These are phyloP conservation scores for Neurospora sp. DNA, from an alignment of 495 filamentous ascomycete species.

Conservation along the genomic window DNA sequence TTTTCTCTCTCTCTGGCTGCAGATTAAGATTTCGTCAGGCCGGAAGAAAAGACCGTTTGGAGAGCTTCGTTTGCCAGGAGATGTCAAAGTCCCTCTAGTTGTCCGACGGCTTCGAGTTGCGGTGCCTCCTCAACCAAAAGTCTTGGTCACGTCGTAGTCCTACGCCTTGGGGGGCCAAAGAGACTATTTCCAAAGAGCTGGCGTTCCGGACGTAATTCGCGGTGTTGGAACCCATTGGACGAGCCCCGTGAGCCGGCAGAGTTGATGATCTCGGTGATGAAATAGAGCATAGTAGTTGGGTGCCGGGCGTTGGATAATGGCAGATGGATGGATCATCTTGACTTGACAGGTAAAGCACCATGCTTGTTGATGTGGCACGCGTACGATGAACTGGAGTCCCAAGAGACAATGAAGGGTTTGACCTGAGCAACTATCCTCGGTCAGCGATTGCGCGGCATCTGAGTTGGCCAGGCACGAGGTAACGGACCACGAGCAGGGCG, in stretches of 20 bases:
- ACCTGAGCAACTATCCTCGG: background rate
- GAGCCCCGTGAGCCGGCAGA: background rate
- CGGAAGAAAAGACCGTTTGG: background rate
- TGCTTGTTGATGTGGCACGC: background rate
- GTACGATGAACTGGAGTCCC: background rate
- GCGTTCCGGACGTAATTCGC: background rate
- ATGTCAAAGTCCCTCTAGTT: background rate
- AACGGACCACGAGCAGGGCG: background rate
- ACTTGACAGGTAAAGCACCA: background rate
- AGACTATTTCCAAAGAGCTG: background rate
- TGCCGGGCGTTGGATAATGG: background rate
- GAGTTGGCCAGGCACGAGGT: slow-evolving; percentile 5
- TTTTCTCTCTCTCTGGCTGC: background rate
- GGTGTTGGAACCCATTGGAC: background rate
- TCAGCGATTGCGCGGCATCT: background rate
- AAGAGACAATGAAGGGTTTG: background rate
- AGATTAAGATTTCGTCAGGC: background rate
- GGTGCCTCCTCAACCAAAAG: background rate
- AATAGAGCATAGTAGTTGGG: background rate
- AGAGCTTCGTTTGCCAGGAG: background rate
- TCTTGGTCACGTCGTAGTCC: background rate
- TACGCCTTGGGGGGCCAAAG: background rate
- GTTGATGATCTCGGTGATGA: background rate
- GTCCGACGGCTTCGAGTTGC: background rate
- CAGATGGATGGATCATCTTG: background rate